phyloP scores from a whole-genome alignment of 768 basidiomycete genomes.

The Leccinum obscurum region DNA sequence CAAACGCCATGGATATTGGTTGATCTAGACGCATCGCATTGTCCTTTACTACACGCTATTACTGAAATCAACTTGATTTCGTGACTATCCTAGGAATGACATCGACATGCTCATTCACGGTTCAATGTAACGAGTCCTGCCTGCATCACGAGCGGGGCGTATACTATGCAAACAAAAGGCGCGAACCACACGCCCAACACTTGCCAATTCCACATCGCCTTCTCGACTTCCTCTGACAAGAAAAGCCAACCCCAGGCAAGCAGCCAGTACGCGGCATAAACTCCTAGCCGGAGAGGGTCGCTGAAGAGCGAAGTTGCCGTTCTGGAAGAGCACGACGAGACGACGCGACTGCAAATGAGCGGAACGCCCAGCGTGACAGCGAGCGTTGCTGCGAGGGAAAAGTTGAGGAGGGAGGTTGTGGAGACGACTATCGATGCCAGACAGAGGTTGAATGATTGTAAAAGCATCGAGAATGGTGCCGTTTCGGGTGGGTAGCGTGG shows the following conservation, averaged over 20 bases:
- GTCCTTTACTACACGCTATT: background rate
- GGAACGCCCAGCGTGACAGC: constrained; percentile 66
- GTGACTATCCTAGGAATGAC: constrained; percentile 4
- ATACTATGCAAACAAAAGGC: constrained; percentile 80
- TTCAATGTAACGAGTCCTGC: constrained; percentile 56
- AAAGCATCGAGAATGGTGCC: constrained; percentile 46
- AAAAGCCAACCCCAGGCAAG: constrained; percentile 64
- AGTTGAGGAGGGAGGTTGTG: constrained; percentile 86
- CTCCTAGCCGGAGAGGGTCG: constrained; percentile 1
- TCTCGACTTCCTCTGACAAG: constrained; percentile 42
- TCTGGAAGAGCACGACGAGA: constrained; percentile 25
- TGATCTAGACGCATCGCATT: constrained; percentile 11
- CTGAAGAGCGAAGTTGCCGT: constrained; percentile 29
- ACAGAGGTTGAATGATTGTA: constrained; percentile 79
- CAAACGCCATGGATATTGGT: constrained; percentile 35
- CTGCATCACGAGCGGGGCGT: constrained; percentile 72
- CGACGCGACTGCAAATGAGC: constrained; percentile 48
- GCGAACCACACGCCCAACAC: constrained; percentile 80
- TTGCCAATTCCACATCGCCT: constrained; percentile 75
- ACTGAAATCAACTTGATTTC: background rate
- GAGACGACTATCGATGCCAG: constrained; percentile 84
- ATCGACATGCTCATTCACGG: constrained; percentile 1
- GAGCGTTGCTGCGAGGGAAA: constrained; percentile 79
- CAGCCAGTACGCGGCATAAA: constrained; percentile 41
- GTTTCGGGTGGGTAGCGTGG: constrained; percentile 25